Conservation (phyloP, 176 grass and related monocot species). For the Sorghum bicolor region Sorghum_bicolor_NCBIv3 NC_012873.2:41390001-41390500, state of each 20-base stretch:
- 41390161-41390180: slow-evolving; percentile 71
- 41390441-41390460: slow-evolving; percentile 36
- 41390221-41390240: slow-evolving; percentile 46
- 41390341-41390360: slow-evolving; percentile 57
- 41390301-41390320: slow-evolving; percentile 53
- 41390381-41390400: slow-evolving; percentile 73
- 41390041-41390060: background rate
- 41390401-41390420: slow-evolving; percentile 40
- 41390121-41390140: slow-evolving; percentile 63
- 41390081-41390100: background rate
- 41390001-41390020: background rate
- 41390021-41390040: background rate
- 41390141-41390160: slow-evolving; percentile 54
- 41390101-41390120: background rate
- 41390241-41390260: slow-evolving; percentile 60
- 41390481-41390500: background rate
- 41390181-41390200: slow-evolving; percentile 17
- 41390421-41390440: slow-evolving; percentile 35
- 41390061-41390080: background rate
- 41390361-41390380: slow-evolving; percentile 77
- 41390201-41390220: slow-evolving; percentile 49
- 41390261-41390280: slow-evolving; percentile 67
- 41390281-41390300: slow-evolving; percentile 47
- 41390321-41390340: slow-evolving; percentile 42
- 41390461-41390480: slow-evolving; percentile 28